Base-by-base conservation (phyloP, 2,329 filamentous ascomycete species). In the Bertia moriformis region DNA sequence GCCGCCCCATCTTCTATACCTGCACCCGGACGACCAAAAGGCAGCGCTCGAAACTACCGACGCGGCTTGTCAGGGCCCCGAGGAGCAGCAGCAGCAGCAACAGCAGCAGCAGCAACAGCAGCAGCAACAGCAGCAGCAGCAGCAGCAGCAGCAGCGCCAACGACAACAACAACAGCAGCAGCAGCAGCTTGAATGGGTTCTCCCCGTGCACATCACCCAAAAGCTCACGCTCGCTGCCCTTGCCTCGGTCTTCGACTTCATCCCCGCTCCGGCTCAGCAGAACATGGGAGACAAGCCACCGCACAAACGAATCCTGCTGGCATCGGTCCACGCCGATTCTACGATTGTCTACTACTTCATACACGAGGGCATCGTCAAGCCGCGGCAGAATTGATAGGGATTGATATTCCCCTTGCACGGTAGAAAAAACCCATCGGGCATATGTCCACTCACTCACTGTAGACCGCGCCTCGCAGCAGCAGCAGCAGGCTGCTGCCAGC, bases 281-380 rank as follows among this genome's bases (percentile, higher is more conserved):
- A 54, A 60, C 32, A 69, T 63, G 63, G 61, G 55, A 41, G 58
- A 55, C 30, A 54, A 55, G 33, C 66, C 57, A 42, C 63, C 71
- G 14, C 62, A 63, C 37, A 89, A 88, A 63, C 67, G 83, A 43
- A 55, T 88, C 10, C 53, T 89, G n/a, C 62, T 91, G 39, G 83
- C 80, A 14, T 82, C 79, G 2, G 62, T 86, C 37, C 79, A 86
- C 52, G 75, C 82, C 49, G 84, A 91, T 58, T 88, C 83, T 46
- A 89, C 84, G 0, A 69, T 91, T 14, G 80, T 85, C 30, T 91
- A 89, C 59, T 91, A 91, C 53, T 69, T 88, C 45, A 73, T 89
- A 55, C 83, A 89, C 50, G 83, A 89, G 55, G 84, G 83, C n/a
- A 76, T 88, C 45, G 82, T 89, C 39, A 91, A 89, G 63, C 84